Evolutionary conservation across 768 basidiomycete genomes (phyloP).

Genomic region (Mycena rebaudengoi): DNA sequence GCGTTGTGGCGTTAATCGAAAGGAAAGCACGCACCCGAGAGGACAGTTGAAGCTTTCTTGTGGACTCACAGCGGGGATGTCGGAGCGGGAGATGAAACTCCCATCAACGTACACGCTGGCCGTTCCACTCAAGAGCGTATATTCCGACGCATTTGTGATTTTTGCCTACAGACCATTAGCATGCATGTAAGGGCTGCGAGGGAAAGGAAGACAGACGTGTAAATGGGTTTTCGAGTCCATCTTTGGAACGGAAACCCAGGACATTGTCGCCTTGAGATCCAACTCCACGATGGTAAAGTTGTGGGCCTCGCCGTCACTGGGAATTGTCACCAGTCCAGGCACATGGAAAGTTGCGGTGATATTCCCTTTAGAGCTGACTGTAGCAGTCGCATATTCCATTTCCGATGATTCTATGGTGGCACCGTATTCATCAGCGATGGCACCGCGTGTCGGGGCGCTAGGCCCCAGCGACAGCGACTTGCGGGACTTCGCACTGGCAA

Average conservation of each 20-base stretch:
- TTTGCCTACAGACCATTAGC: slow-evolving; percentile 30
- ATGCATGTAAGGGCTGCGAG: neutral
- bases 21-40: slow-evolving; percentile 32
- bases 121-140: slow-evolving; percentile 31
- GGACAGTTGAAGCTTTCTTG: slow-evolving; percentile 42
- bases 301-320: slow-evolving; percentile 35
- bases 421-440: neutral
- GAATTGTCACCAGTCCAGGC: slow-evolving; percentile 34
- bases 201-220: slow-evolving; percentile 23
- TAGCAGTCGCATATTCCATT: neutral
- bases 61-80: slow-evolving; percentile 36
- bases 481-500: too few species aligned
- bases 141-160: slow-evolving; percentile 39
- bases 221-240: slow-evolving; percentile 33
- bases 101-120: slow-evolving; percentile 40
- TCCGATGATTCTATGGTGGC: too few species aligned
- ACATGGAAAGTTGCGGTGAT: slow-evolving; percentile 40
- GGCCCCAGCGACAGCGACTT: neutral
- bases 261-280: slow-evolving; percentile 30
- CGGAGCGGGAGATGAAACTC: slow-evolving; percentile 37
- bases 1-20: neutral
- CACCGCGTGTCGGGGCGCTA: neutral
- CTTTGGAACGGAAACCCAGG: slow-evolving; percentile 41
- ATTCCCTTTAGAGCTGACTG: slow-evolving; percentile 29
- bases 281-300: slow-evolving; percentile 40